phyloP scores from a whole-genome alignment of 148 eudicot species.

The Chenopodium suecicum region DNA sequence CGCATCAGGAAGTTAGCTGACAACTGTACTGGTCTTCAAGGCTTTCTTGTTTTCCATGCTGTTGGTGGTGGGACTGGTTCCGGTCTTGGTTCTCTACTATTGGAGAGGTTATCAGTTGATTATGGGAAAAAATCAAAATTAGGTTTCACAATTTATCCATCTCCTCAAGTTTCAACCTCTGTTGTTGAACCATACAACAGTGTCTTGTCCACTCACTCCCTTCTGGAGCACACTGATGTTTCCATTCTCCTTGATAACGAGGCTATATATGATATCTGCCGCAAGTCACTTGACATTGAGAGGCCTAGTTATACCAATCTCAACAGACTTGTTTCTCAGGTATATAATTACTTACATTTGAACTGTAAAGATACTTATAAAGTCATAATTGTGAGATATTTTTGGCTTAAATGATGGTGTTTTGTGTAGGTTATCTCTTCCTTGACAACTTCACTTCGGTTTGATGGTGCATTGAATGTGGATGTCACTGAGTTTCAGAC shows the following conservation, averaged over 20 bases:
- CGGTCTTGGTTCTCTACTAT: constrained; percentile 26
- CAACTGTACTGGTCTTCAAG: constrained; percentile 29
- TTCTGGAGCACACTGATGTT: constrained; percentile 28
- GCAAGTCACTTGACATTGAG: constrained; percentile 28
- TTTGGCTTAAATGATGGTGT: neutral
- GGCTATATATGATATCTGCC: constrained; percentile 28
- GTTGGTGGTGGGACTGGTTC: constrained; percentile 32
- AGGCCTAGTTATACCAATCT: constrained; percentile 27
- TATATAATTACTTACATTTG: neutral
- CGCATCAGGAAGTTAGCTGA: constrained; percentile 30
- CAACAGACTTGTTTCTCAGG: constrained; percentile 28
- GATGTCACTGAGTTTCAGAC: constrained; percentile 35
- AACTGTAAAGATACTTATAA: no score
- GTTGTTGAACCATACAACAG: constrained; percentile 31
- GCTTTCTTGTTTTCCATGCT: constrained; percentile 28
- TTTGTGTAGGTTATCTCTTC: constrained; percentile 32
- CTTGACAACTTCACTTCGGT: constrained; percentile 33
- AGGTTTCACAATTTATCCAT: constrained; percentile 28
- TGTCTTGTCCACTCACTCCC: constrained; percentile 26
- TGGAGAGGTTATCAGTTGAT: constrained; percentile 24
- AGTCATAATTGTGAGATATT: neutral
- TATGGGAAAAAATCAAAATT: constrained; percentile 27
- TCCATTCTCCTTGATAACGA: constrained; percentile 25
- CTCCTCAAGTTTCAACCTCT: constrained; percentile 28
- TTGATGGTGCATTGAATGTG: constrained; percentile 33